Base-by-base conservation (phyloP, 352 stramenopile species). In the Globisporangium spiculum region DNA sequence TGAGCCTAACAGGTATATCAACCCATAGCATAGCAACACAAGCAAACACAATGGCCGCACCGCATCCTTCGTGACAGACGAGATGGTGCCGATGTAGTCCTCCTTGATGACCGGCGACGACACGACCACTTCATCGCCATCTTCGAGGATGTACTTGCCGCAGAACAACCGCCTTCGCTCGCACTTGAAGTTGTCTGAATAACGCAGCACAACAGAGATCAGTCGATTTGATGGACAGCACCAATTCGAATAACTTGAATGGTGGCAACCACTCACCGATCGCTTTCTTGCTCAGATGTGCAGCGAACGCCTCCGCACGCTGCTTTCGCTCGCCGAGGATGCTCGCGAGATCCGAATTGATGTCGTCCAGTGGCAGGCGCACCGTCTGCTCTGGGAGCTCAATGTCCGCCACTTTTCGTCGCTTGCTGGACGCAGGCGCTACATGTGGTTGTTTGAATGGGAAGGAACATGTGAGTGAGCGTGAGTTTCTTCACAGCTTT, bases 81-180 rank as follows among this genome's bases (percentile, higher is more conserved):
- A 84, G 67, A 95, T 91, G 24, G 75, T 86, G 62, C 87, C 87
- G n/a, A 86, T 81, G 72, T 91, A 95, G 44, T 92, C 74, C 67
- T 91, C 79, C 32, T 88, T 73, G 44, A 90, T 72, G 18, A 92
- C 67, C 1, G 84, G 79, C 55, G 86, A 85, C 8, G 76, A 84
- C 59, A 93, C 66, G 9, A 88, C 76, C 32, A 93, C 83, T 65
- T 95, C 87, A 55, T 95, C 87, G 46, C 87, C 87, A 50, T 95
- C 85, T 66, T 93, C 83, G 66, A 92, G 91, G 8, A 92, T 71
- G 64, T 91, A 86, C 67, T 90, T 87, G 65, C 81, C 86, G 38
- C 81, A 91, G 50, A 79, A 64, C 65, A 95, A 64, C 52, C 79
- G 75, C 65, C 83, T 83, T 58, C 80, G 81, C 41, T 88, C 75